Evolutionary conservation across 148 eudicot species (phyloP).

Genomic region (Rhododendron molle): DNA sequence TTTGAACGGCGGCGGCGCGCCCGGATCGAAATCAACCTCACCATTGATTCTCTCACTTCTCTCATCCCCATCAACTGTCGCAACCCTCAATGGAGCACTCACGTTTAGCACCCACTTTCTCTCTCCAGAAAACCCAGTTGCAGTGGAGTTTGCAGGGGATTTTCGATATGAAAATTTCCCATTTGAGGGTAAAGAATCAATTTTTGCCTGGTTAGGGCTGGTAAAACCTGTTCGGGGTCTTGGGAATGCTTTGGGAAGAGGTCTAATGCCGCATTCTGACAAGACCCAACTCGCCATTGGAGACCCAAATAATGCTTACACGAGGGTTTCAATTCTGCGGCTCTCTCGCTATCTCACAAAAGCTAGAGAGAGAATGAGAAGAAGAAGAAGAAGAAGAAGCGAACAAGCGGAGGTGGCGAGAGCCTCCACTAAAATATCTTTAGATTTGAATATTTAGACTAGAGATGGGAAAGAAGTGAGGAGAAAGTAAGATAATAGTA

Average conservation of each 20-base stretch:
- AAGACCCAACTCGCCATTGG: slow-evolving; percentile 78
- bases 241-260: slow-evolving; percentile 42
- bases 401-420: no score
- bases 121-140: slow-evolving; percentile 24
- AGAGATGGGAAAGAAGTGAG: no score
- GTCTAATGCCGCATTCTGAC: slow-evolving; percentile 71
- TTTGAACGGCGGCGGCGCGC: slow-evolving; percentile 32
- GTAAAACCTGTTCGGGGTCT: slow-evolving; percentile 38
- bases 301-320: not conserved
- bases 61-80: slow-evolving; percentile 16
- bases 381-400: no score
- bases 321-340: not conserved
- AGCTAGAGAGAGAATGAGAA: not conserved
- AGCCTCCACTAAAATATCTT: no score
- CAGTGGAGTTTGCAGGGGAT: slow-evolving; percentile 29
- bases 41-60: slow-evolving; percentile 14
- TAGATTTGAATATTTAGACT: no score
- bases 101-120: slow-evolving; percentile 11
- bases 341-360: not conserved
- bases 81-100: slow-evolving; percentile 17
- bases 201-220: slow-evolving; percentile 21
- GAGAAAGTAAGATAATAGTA: no score
- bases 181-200: slow-evolving; percentile 21
- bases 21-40: slow-evolving; percentile 25
- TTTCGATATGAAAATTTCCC: slow-evolving; percentile 14